Base-by-base conservation (phyloP, 257 asterid species). In the Solanum pennellii region DNA sequence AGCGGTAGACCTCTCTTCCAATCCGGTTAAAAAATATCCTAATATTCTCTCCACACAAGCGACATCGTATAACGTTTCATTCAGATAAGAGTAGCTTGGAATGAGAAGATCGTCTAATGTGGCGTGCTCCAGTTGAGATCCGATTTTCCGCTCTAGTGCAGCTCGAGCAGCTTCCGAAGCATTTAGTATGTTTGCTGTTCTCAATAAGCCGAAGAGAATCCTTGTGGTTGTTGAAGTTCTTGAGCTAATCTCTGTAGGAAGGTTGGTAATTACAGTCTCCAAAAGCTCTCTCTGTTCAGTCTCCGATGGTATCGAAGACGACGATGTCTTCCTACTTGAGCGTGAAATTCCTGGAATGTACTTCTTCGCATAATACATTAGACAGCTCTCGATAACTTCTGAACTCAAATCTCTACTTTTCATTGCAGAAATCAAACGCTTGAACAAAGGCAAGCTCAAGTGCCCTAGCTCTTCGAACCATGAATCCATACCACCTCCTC, bases 41-140 rank as follows among this genome's bases (percentile, higher is more conserved):
- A 97, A 87, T 89, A 97, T 95, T 89, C 98, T 93, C 91, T 94
- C 98, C 47, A 96, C 98, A 72, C 99, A 96, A 45, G 96, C 98
- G 29, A 97, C 98, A 65, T 97, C 99, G 84, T 97, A 97, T 73
- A 97, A 73, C 31, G 99, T 97, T 73, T 97, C 99, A 31, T 92
- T 96, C 93, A 96, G 88, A 91, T 96, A 96, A 7, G 99, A 97
- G 89, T 95, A 97, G 89, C 99, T 97, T 69, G 99, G 99, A 87
- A 97, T 92, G 45, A 97, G 89, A 49, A 97, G 92, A 91, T 97
- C 99, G 87, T 97, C 99, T 65, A 97, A 87, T 13, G 95, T 92
- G 13, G 99, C 98, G 83, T 93, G 98, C 74, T 97, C 99, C 37
- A 97, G 87, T 66, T 97, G 97, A 35, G 90, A 90, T 66, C 99